phyloP scores from a whole-genome alignment of 148 eudicot species.

The Polygonum aviculare region DNA sequence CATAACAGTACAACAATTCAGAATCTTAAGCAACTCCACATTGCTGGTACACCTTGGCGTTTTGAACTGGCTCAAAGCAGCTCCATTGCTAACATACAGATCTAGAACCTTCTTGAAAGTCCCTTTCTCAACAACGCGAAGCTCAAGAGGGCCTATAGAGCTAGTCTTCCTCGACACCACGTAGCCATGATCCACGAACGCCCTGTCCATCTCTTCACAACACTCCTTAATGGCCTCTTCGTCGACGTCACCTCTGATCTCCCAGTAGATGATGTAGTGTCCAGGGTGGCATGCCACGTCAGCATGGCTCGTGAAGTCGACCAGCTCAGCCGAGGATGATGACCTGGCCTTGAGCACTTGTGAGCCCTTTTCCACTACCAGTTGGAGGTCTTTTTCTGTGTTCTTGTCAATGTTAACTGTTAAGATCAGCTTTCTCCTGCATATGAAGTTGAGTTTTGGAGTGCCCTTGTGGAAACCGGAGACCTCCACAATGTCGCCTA shows the following conservation, averaged over 20 bases:
- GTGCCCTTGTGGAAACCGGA: conserved; percentile 46
- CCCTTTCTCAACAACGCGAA: conserved; percentile 50
- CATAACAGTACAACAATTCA: conserved; percentile 34
- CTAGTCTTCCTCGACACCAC: conserved; percentile 52
- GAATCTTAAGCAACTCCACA: conserved; percentile 33
- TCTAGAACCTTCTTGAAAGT: conserved; percentile 62
- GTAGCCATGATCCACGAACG: conserved; percentile 63
- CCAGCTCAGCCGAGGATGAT: conserved; percentile 32
- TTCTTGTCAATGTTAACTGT: conserved; percentile 79
- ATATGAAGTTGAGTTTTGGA: conserved; percentile 59
- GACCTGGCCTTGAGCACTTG: conserved; percentile 23
- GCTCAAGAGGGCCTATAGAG: conserved; percentile 64
- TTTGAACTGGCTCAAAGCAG: conserved; percentile 73
- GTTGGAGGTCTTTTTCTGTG: conserved; percentile 72
- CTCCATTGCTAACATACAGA: conserved; percentile 48
- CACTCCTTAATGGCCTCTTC: conserved; percentile 37
- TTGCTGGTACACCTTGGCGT: conserved; percentile 66
- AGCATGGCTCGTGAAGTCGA: conserved; percentile 82
- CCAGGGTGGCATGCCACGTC: conserved; percentile 42
- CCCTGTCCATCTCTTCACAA: conserved; percentile 51
- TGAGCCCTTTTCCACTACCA: conserved; percentile 50
- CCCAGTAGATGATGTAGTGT: conserved; percentile 75
- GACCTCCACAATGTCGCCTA: conserved; percentile 77
- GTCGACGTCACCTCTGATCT: conserved; percentile 49
- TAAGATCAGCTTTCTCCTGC: conserved; percentile 59